Conservation (phyloP, 2,329 filamentous ascomycete genomes). For the Delphinella strobiligena region DNA sequence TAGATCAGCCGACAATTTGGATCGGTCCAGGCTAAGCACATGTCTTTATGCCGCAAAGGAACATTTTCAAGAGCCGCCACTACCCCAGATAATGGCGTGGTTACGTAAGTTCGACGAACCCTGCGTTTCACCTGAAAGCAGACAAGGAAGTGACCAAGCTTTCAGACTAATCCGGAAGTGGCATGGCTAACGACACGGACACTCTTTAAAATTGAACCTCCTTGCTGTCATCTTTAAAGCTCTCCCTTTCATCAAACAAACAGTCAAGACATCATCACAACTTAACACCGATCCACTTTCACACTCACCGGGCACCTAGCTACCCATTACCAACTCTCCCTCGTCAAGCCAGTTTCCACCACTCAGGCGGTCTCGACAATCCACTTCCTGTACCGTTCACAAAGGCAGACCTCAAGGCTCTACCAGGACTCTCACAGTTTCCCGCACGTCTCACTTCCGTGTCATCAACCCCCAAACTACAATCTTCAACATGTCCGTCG, state of each 20-base stretch:
- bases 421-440: constrained; percentile 31
- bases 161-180: background rate
- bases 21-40: background rate
- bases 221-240: constrained; percentile 7
- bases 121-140: no score
- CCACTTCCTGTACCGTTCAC: constrained; percentile 18
- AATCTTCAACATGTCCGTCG: constrained; percentile 73
- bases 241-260: constrained; percentile 12
- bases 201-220: constrained; percentile 3
- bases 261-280: constrained; percentile 11
- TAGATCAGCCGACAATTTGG: no score
- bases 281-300: constrained; percentile 10
- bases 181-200: background rate
- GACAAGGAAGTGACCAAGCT: background rate
- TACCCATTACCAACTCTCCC: constrained; percentile 39
- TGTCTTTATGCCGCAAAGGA: background rate
- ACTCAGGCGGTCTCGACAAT: constrained; percentile 34
- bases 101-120: background rate
- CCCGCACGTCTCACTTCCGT: constrained; percentile 27
- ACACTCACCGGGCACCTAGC: constrained; percentile 30
- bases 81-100: background rate
- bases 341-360: constrained; percentile 38
- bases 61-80: background rate
- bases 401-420: constrained; percentile 26
- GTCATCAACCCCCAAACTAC: constrained; percentile 41